These are phyloP conservation scores for Aureobasidium uvarum DNA, from an alignment of 2,329 filamentous ascomycete species.

Conservation along the genomic window DNA sequence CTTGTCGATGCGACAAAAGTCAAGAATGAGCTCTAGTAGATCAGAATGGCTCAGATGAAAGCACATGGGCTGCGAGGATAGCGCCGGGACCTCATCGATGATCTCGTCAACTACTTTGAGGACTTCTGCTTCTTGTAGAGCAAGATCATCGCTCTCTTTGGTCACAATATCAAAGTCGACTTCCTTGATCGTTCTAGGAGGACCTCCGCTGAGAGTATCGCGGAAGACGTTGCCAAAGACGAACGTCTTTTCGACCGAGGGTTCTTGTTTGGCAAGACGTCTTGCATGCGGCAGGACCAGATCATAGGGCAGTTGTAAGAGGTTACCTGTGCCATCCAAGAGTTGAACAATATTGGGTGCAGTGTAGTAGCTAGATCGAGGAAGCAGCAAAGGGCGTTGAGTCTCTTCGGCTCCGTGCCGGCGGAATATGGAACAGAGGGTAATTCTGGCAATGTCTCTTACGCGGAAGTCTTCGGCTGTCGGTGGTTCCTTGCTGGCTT, in stretches of 20 bases:
- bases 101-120: constrained; percentile 95
- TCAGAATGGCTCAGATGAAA: constrained; percentile 89
- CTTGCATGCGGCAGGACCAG: constrained; percentile 86
- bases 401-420: constrained; percentile 86
- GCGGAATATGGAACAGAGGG: constrained; percentile 74
- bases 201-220: constrained; percentile 72
- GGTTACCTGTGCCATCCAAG: constrained; percentile 77
- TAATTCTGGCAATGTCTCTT: constrained; percentile 63
- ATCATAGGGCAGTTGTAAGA: constrained; percentile 92
- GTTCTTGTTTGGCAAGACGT: constrained; percentile 68
- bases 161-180: constrained; percentile 98
- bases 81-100: constrained; percentile 72
- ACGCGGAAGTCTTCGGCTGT: constrained; percentile 34
- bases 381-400: constrained; percentile 72
- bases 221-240: constrained; percentile 87
- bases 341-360: constrained; percentile 69
- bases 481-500: constrained; percentile 29
- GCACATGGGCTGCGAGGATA: constrained; percentile 69
- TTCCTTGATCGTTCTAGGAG: constrained; percentile 79
- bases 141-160: constrained; percentile 68
- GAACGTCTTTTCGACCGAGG: constrained; percentile 71
- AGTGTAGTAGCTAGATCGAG: constrained; percentile 74
- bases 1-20: constrained; percentile 76
- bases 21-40: constrained; percentile 82
- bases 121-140: constrained; percentile 87